Conservation (phyloP, 345 rosid genomes). For the Zanthoxylum bungeanum region DNA sequence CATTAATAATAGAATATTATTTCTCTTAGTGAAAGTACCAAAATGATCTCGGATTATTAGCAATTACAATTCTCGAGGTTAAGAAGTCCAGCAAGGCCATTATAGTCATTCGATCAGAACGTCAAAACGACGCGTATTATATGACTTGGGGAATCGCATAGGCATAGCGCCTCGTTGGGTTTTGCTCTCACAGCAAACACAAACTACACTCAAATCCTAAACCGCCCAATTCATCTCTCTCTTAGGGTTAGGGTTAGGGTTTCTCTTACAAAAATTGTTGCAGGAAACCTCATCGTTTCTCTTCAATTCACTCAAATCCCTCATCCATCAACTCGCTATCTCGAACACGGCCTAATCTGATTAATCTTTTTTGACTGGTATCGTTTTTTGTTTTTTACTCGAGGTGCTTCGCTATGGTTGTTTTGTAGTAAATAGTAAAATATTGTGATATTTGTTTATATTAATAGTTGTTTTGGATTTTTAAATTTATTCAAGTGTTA, state of each 20-base stretch:
- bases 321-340: slow-evolving; percentile 25
- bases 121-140: background rate
- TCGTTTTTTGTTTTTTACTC: background rate
- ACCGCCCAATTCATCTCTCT: slow-evolving; percentile 18
- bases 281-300: slow-evolving; percentile 7
- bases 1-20: no score
- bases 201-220: background rate
- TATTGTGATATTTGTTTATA: background rate
- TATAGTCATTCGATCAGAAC: background rate
- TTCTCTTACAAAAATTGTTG: slow-evolving; percentile 26
- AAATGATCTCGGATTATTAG: no score
- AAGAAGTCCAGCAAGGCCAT: background rate
- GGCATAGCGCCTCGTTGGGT: slow-evolving; percentile 10
- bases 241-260: slow-evolving; percentile 48
- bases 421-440: background rate
- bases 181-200: background rate
- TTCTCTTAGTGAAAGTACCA: no score
- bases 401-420: background rate
- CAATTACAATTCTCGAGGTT: background rate
- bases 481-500: background rate
- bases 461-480: background rate
- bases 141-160: slow-evolving; percentile 13
- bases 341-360: slow-evolving; percentile 45
- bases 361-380: slow-evolving; percentile 39
- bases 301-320: slow-evolving; percentile 10